Evolutionary conservation across 768 basidiomycete species (phyloP).

Genomic region (Boletus huronensis): DNA sequence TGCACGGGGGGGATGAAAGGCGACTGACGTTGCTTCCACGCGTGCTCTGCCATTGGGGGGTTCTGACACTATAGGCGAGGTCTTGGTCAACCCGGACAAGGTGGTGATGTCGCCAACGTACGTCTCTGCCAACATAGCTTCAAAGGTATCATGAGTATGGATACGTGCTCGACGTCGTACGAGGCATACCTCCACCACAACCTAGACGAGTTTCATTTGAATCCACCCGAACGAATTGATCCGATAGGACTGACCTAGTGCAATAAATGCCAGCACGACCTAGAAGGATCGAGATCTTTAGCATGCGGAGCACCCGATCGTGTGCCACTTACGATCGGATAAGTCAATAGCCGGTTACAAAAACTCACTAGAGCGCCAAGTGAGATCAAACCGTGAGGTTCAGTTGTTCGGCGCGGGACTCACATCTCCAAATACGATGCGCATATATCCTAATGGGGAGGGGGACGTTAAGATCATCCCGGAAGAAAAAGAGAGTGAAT

Average conservation of each 20-base stretch:
- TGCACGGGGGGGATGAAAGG: background rate
- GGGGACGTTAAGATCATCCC: background rate
- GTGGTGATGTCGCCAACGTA: constrained; percentile 1
- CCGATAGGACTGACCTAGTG: constrained; percentile 21
- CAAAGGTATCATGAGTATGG: constrained; percentile 1
- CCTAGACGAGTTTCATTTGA: constrained; percentile 9
- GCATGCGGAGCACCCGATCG: background rate
- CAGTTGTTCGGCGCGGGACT: constrained; percentile 6
- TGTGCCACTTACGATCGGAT: constrained; percentile 29
- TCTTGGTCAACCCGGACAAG: background rate
- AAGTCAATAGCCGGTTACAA: constrained; percentile 28
- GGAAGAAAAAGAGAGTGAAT: background rate
- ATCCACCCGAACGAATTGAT: background rate
- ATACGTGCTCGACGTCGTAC: background rate
- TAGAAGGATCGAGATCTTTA: background rate
- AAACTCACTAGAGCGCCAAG: constrained; percentile 29
- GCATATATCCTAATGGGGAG: constrained; percentile 31
- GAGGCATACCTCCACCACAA: constrained; percentile 28
- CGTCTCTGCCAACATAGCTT: constrained; percentile 35
- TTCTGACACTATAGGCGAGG: constrained; percentile 17
- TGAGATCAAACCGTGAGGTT: background rate
- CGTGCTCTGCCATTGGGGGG: constrained; percentile 33
- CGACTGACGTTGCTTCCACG: constrained; percentile 30
- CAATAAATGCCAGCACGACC: constrained; percentile 29
- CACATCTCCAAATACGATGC: constrained; percentile 37